These are phyloP conservation scores for Alternaria triticina DNA, from an alignment of 2,329 filamentous ascomycete species.

Conservation along the genomic window DNA sequence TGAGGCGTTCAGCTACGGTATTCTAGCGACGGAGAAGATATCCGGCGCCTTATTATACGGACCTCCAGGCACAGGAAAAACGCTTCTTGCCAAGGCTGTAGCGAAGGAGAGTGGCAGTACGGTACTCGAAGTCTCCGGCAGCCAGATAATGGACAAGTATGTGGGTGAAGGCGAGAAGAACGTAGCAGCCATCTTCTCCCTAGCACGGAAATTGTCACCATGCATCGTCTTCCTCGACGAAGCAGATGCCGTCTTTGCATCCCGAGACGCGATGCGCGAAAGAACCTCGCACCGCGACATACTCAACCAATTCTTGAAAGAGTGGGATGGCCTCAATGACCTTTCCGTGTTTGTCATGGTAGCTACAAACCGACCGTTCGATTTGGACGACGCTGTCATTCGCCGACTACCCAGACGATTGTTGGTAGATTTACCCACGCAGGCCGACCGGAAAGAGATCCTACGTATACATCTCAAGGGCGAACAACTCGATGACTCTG, in stretches of 20 bases:
- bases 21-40: conserved; percentile 88
- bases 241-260: conserved; percentile 88
- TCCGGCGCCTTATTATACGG: conserved; percentile 88
- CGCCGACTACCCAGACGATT: conserved; percentile 76
- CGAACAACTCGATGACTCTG: conserved; percentile 66
- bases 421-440: conserved; percentile 74
- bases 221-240: conserved; percentile 98
- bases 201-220: conserved; percentile 89
- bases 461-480: conserved; percentile 73
- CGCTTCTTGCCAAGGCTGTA: conserved; percentile 67
- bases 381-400: conserved; percentile 87
- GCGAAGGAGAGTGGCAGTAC: conserved; percentile 71
- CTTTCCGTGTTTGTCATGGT: conserved; percentile 96
- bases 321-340: conserved; percentile 92
- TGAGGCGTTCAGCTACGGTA: conserved; percentile 95
- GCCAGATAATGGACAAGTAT: conserved; percentile 94
- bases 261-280: conserved; percentile 70
- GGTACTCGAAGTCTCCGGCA: conserved; percentile 83
- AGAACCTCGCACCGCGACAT: conserved; percentile 81
- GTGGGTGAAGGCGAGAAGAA: conserved; percentile 97
- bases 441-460: conserved; percentile 70
- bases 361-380: conserved; percentile 92
- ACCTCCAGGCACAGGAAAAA: conserved; percentile 76
- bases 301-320: conserved; percentile 94
- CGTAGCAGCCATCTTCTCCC: conserved; percentile 83